phyloP scores from a whole-genome alignment of 2,329 filamentous ascomycete species.

The Fusarium acutatum region DNA sequence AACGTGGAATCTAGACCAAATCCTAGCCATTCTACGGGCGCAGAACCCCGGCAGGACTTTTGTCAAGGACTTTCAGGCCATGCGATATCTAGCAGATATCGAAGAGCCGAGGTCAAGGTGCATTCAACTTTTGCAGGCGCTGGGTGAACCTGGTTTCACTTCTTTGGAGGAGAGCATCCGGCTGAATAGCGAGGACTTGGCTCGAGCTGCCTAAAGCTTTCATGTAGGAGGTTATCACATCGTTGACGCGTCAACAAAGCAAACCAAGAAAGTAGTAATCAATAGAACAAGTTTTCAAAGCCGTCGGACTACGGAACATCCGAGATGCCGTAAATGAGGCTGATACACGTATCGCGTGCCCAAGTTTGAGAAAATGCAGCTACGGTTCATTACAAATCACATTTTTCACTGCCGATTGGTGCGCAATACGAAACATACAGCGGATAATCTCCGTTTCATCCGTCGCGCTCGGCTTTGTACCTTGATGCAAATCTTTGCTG shows the following conservation, averaged over 20 bases:
- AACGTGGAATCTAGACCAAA: conserved; percentile 54
- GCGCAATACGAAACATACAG: not conserved
- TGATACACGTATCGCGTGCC: not conserved
- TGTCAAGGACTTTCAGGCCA: conserved; percentile 14
- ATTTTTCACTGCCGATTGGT: not conserved
- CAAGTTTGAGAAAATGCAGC: not conserved
- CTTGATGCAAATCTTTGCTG: not conserved
- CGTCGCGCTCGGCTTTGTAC: not conserved
- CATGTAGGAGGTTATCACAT: not conserved
- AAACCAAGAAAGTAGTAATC: not conserved
- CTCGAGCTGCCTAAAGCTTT: not conserved
- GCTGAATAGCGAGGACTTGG: not conserved
- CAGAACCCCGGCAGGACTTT: conserved; percentile 23
- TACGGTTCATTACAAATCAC: not conserved
- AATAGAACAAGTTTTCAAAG: not conserved
- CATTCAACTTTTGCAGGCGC: not conserved
- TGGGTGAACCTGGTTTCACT: not conserved
- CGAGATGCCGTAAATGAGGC: not conserved
- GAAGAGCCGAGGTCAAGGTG: not conserved
- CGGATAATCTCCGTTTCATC: not conserved
- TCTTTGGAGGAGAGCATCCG: not conserved
- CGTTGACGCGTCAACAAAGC: not conserved
- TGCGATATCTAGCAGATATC: not conserved
- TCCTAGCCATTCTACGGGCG: conserved; percentile 42
- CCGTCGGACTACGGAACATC: not conserved